Conservation (phyloP, 2,329 filamentous ascomycete species). For the Aureobasidium subglaciale region DNA sequence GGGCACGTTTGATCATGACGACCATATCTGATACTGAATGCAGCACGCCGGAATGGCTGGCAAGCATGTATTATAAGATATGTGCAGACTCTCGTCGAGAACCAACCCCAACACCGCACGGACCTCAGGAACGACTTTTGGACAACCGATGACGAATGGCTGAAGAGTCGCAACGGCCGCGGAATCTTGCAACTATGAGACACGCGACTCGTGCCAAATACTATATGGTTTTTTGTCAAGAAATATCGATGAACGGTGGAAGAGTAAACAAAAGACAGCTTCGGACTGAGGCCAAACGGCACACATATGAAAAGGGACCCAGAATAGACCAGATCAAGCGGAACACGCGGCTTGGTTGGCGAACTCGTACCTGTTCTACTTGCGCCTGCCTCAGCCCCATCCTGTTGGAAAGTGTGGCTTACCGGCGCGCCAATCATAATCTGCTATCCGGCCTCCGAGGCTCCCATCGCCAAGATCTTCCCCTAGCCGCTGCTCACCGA, state of each 20-base stretch:
- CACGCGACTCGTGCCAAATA: background rate
- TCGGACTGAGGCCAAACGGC: background rate
- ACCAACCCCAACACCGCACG: constrained; percentile 12
- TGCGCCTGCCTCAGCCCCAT: constrained; percentile 4
- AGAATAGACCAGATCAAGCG: background rate
- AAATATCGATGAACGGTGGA: background rate
- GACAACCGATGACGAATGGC: constrained; percentile 10
- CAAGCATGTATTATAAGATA: constrained; percentile 5
- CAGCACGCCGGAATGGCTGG: constrained; percentile 5
- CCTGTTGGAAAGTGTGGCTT: background rate
- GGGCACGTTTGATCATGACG: constrained; percentile 7
- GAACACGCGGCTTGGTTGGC: constrained; percentile 5
- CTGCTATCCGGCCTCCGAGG: background rate
- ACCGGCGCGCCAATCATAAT: constrained; percentile 9
- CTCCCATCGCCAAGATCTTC: background rate
- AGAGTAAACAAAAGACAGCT: background rate
- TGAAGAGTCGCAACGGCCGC: constrained; percentile 1
- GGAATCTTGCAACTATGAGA: background rate
- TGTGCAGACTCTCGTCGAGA: background rate
- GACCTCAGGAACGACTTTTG: too few species aligned
- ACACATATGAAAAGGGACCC: background rate
- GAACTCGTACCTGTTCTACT: background rate
- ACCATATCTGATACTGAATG: constrained; percentile 2
- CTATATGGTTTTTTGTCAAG: too few species aligned
- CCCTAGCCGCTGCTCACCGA: background rate